These are phyloP conservation scores for Cyclaneusma minus DNA, from an alignment of 2,329 filamentous ascomycete species.

Conservation along the genomic window DNA sequence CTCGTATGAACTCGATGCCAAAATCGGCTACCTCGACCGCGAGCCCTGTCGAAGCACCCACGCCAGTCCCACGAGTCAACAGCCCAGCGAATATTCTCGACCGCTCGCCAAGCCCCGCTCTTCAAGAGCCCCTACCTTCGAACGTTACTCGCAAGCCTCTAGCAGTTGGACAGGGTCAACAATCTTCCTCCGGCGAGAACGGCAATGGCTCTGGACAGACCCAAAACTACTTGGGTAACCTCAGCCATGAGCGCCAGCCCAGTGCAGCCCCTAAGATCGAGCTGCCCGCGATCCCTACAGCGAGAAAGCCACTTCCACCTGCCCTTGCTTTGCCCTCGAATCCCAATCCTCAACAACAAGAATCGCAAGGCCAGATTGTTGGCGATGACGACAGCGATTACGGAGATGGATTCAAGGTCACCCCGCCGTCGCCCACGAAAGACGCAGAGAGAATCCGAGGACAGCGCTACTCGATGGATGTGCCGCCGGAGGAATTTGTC, in stretches of 20 bases:
- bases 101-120: constrained; percentile 4
- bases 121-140: too few species aligned
- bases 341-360: constrained; percentile 10
- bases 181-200: too few species aligned
- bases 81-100: constrained; percentile 12
- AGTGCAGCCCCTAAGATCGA: too few species aligned
- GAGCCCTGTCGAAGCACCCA: constrained; percentile 16
- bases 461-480: constrained; percentile 20
- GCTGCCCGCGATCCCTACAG: too few species aligned
- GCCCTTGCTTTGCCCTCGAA: constrained; percentile 12
- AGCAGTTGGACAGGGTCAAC: too few species aligned
- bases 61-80: constrained; percentile 18
- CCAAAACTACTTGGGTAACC: too few species aligned
- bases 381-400: constrained; percentile 34
- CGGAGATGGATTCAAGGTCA: constrained; percentile 33
- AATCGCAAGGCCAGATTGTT: neutral
- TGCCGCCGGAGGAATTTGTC: constrained; percentile 19
- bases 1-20: constrained; percentile 30
- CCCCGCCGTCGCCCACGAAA: constrained; percentile 25
- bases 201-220: too few species aligned
- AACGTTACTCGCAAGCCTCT: too few species aligned
- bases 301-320: too few species aligned
- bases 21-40: constrained; percentile 22
- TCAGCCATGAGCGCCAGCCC: too few species aligned
- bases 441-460: constrained; percentile 8